A percentile compares a stretch with the other conserved stretches of the same genome.
Evolutionary conservation across 257 asterid species (phyloP).

Genomic region (Apocynum venetum): DNA sequence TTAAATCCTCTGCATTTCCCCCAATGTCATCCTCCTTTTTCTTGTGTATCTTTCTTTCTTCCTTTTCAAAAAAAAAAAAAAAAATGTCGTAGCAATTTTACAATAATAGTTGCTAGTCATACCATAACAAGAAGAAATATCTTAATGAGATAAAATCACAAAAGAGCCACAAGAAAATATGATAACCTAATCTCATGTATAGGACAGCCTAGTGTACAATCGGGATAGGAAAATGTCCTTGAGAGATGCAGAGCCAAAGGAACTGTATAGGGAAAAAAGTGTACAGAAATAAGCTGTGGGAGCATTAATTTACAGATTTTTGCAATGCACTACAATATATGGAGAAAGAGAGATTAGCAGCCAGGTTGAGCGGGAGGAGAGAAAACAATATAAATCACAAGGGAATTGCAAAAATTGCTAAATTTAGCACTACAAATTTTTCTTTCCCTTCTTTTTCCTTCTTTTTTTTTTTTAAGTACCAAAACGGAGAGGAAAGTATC

Average conservation of each 20-base stretch:
- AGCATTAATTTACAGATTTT: background rate
- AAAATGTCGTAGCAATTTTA: no score
- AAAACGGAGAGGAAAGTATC: background rate
- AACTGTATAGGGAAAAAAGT: background rate
- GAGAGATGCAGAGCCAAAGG: background rate
- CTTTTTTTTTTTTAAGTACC: background rate
- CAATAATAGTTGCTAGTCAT: no score
- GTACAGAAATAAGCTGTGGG: background rate
- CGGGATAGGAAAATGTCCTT: background rate
- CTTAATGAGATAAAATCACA: no score
- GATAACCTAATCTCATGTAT: no score
- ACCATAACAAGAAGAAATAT: no score
- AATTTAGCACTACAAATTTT: background rate
- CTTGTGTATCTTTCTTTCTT: no score
- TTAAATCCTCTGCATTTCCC: no score
- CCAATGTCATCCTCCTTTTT: no score
- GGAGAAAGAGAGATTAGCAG: background rate
- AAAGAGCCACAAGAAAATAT: no score
- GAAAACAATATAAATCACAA: background rate
- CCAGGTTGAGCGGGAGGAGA: background rate
- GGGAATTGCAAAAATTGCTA: background rate
- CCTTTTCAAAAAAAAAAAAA: no score
- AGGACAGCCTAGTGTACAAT: no score
- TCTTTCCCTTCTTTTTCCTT: no score
- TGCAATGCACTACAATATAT: background rate